Evolutionary conservation across 768 basidiomycete genomes (phyloP), one percentile per base, ranked within the genome.

Genomic region (Termitomyces sp.): DNA sequence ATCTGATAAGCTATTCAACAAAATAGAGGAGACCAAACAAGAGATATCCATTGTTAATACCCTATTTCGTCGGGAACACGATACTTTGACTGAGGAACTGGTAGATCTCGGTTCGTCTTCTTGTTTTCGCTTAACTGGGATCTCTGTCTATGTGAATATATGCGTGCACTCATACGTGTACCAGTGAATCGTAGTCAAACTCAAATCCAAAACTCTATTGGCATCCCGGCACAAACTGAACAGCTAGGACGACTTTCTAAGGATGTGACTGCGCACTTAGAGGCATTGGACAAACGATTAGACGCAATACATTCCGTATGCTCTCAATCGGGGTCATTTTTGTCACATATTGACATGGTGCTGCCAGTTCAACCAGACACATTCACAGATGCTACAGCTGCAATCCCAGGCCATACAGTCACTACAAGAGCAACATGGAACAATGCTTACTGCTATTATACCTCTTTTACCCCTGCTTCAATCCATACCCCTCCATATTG

Each of bases 381-480:
- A 80, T 56, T 69, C 75, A 13, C 76, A 75, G 60, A 63, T 71
- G 51, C 70, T 87, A 28, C 83, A 86, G 67, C 76, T 76, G 16
- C 83, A 88, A 56, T 72, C 75, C 2, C 81, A 83, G 65, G 75
- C 78, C 12, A 72, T 89, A 53, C 85, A 85, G 61, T 77, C 77
- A 2, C 68, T 89, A 26, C 85, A 87, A 63, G 80, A 84, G 23
- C 87, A 88, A 62, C 86, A 88, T 67, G 75, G 72, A 20, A 76
- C 78, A 13, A 77, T 88, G 0, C 68, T 89, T 2, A 67, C 82
- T 26, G 73, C 82, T 12, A 70, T 91, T 1, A 61, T 82, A 0
- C 86, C 89, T 7, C 69, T 91, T 16, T 69, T 87, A 2, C 86
- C 88, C 30, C 71, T 87, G 4, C 60, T 89, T 1, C 85, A 88